Conservation (phyloP, 805 yeast species). For the Wickerhamomyces xylosicus region DNA sequence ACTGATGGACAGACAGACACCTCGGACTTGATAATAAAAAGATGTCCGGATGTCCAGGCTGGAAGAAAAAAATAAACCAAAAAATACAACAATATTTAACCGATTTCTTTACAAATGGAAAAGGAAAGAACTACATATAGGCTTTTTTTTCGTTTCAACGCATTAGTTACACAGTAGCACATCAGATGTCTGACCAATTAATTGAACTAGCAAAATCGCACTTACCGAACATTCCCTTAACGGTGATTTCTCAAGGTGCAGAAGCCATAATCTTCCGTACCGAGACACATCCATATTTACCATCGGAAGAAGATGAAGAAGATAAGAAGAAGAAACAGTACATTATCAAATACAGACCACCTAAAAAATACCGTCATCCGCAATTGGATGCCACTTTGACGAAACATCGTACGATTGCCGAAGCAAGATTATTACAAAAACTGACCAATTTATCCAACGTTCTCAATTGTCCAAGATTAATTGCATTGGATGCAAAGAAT, state of each 20-base stretch:
- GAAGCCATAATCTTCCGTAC: conserved; percentile 75
- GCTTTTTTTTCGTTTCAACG: too few species aligned
- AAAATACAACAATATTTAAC: too few species aligned
- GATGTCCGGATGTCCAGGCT: too few species aligned
- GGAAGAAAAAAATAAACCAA: too few species aligned
- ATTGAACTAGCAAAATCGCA: conserved; percentile 31
- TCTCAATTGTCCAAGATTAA: conserved; percentile 51
- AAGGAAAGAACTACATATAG: too few species aligned
- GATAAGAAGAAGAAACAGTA: conserved; percentile 24
- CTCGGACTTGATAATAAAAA: too few species aligned
- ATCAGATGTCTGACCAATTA: conserved; percentile 54
- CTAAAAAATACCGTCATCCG: conserved; percentile 85
- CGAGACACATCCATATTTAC: conserved; percentile 54
- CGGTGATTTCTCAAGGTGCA: conserved; percentile 76
- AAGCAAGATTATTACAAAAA: conserved; percentile 65
- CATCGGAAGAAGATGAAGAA: conserved; percentile 23
- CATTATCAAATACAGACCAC: conserved; percentile 79
- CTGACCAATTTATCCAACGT: conserved; percentile 37
- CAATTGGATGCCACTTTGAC: conserved; percentile 67
- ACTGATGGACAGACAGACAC: too few species aligned
- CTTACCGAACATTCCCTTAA: conserved; percentile 39
- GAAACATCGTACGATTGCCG: conserved; percentile 73
- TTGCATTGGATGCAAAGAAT: conserved; percentile 64
- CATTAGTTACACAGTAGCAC: too few species aligned
- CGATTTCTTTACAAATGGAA: too few species aligned